phyloP scores from a whole-genome alignment of 1,284 basidiomycete species.

The Gomphus bonarii region DNA sequence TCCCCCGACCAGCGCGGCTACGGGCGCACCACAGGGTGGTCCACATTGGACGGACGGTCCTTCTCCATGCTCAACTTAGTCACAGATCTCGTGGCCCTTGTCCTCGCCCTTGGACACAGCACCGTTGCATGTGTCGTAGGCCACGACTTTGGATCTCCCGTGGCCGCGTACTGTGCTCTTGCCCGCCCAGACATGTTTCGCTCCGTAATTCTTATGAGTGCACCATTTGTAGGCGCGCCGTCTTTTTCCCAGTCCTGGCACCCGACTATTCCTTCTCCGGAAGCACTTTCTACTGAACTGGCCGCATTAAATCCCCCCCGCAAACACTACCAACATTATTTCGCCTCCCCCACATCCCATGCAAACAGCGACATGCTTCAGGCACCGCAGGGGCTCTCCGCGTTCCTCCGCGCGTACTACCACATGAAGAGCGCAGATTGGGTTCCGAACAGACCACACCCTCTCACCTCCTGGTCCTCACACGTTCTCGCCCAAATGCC shows the following conservation, averaged over 20 bases:
- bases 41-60: conserved; percentile 31
- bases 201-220: conserved; percentile 48
- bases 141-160: conserved; percentile 47
- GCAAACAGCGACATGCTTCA: conserved; percentile 12
- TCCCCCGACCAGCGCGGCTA: conserved; percentile 26
- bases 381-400: conserved; percentile 32
- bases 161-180: conserved; percentile 43
- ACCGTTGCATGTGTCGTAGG: conserved; percentile 40
- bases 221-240: conserved; percentile 39
- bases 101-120: conserved; percentile 38
- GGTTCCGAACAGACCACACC: conserved; percentile 29
- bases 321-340: conserved; percentile 50
- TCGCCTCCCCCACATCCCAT: conserved; percentile 24
- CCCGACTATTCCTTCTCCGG: conserved; percentile 13
- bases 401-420: conserved; percentile 47
- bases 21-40: conserved; percentile 25
- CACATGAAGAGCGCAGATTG: conserved; percentile 52
- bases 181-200: conserved; percentile 46
- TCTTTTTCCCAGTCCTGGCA: conserved; percentile 18
- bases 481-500: conserved; percentile 35
- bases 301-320: conserved; percentile 36
- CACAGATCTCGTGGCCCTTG: conserved; percentile 40
- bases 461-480: conserved; percentile 24
- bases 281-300: conserved; percentile 20
- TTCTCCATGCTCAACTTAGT: conserved; percentile 41